Conservation (phyloP, 371 early-diverging fungal genomes). For the Dichotomocladium elegans region DNA sequence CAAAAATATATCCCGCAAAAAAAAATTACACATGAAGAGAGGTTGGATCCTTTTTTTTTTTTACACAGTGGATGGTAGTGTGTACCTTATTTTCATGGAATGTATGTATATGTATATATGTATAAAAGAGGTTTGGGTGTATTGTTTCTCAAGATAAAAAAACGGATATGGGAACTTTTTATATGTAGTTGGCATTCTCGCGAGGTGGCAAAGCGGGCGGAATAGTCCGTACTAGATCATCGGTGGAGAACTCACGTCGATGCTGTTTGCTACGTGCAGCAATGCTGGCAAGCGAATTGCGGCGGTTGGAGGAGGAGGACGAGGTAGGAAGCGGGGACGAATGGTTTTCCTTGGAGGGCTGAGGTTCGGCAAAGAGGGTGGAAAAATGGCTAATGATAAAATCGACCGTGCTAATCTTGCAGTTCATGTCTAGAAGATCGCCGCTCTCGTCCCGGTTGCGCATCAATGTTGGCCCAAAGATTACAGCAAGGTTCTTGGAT, state of each 20-base stretch:
- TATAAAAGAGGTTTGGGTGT: not conserved
- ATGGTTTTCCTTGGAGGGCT: conserved; percentile 8
- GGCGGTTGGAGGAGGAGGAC: not conserved
- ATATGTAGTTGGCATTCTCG: conserved; percentile 38
- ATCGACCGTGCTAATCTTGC: conserved; percentile 72
- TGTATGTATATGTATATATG: not conserved
- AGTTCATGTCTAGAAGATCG: conserved; percentile 78
- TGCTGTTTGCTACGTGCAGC: conserved; percentile 6
- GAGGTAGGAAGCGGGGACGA: conserved; percentile 12
- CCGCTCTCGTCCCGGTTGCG: conserved; percentile 57
- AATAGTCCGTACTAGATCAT: conserved; percentile 7
- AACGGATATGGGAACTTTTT: conserved; percentile 1
- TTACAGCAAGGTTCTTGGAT: conserved; percentile 84
- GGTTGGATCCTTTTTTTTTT: no score
- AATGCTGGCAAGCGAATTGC: not conserved
- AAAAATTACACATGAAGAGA: no score
- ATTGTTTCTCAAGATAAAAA: not conserved
- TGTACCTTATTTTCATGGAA: no score
- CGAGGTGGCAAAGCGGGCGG: conserved; percentile 37
- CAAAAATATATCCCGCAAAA: no score
- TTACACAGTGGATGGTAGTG: no score
- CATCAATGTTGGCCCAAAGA: conserved; percentile 93
- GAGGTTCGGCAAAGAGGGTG: conserved; percentile 19
- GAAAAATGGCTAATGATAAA: conserved; percentile 50
- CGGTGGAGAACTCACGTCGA: conserved; percentile 24